Conservation (phyloP, 257 asterid species). For the Capsicum pubescens region DNA sequence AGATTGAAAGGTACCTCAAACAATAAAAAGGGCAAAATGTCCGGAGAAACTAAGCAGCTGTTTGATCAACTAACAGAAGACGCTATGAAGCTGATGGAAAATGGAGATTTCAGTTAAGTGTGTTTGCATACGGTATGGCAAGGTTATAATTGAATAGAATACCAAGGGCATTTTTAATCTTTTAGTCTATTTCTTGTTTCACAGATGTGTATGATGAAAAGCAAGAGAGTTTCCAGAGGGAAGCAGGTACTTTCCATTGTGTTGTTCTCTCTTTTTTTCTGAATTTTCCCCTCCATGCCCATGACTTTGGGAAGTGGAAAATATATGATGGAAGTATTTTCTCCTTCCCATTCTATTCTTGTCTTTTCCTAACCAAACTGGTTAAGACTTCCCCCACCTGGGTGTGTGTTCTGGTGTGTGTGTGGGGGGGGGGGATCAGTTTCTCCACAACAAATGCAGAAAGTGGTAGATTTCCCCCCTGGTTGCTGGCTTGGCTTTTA, state of each 20-base stretch:
- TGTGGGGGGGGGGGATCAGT: too few species aligned
- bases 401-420: too few species aligned
- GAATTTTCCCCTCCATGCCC: neutral
- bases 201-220: constrained; percentile 93
- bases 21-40: constrained; percentile 86
- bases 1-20: constrained; percentile 88
- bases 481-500: neutral
- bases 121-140: constrained; percentile 23
- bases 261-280: constrained; percentile 24
- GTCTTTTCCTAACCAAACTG: neutral
- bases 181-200: constrained; percentile 26
- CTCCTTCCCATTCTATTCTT: neutral
- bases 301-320: neutral
- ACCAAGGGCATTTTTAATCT: neutral
- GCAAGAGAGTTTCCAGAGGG: constrained; percentile 83
- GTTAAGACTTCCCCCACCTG: neutral
- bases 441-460: neutral
- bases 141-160: constrained; percentile 10
- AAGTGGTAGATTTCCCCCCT: neutral
- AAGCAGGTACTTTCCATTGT: constrained; percentile 72
- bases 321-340: neutral
- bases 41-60: constrained; percentile 67
- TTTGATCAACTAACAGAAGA: constrained; percentile 98
- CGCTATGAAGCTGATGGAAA: constrained; percentile 89
- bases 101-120: constrained; percentile 88